These are phyloP conservation scores for Ustilago bromivora DNA, from an alignment of 1,284 basidiomycete genomes.

Conservation along the genomic window DNA sequence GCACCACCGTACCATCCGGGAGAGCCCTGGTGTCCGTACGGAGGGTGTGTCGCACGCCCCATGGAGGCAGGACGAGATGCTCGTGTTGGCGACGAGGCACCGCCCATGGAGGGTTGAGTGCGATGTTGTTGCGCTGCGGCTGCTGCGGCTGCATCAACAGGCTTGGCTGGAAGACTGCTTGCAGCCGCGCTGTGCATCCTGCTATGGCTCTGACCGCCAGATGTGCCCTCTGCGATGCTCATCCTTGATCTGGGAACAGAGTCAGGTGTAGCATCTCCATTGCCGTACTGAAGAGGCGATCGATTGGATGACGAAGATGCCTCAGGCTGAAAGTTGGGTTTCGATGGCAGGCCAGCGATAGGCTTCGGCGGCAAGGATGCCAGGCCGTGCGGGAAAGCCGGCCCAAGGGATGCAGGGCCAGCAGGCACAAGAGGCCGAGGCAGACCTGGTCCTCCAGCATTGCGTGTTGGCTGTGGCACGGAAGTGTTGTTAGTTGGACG, in stretches of 20 bases:
- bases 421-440: conserved; percentile 16
- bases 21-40: conserved; percentile 22
- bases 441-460: conserved; percentile 5
- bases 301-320: background rate
- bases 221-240: conserved; percentile 17
- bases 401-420: conserved; percentile 16
- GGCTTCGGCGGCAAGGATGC: conserved; percentile 37
- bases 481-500: conserved; percentile 11
- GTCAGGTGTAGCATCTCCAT: conserved; percentile 4
- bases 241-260: conserved; percentile 19
- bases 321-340: conserved; percentile 29
- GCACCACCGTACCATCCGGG: conserved; percentile 24
- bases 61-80: conserved; percentile 15
- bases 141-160: conserved; percentile 38
- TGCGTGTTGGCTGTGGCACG: conserved; percentile 16
- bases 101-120: conserved; percentile 1
- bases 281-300: background rate
- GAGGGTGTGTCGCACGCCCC: conserved; percentile 4
- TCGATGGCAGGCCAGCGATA: conserved; percentile 31
- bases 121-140: conserved; percentile 15
- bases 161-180: conserved; percentile 35
- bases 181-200: conserved; percentile 25
- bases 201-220: conserved; percentile 13
- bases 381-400: conserved; percentile 30
- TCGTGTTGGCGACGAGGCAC: conserved; percentile 23